A percentile compares a stretch with the other conserved stretches of the same genome.
Conservation (phyloP, 768 basidiomycete genomes). For the Pleurotus djamor region DNA sequence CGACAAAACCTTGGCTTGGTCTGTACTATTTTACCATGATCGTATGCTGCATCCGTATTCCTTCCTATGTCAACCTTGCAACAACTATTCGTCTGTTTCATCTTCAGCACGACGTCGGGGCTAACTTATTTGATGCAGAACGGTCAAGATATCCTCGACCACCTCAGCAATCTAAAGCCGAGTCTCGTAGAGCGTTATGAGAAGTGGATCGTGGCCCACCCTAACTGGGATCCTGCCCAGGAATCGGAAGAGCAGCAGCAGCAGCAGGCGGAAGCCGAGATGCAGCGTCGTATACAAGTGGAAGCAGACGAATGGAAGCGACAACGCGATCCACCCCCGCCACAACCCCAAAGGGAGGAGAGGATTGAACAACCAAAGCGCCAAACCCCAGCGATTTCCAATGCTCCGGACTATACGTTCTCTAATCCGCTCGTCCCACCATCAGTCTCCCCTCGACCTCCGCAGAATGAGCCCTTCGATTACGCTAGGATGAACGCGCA, state of each 20-base stretch:
- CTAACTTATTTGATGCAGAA: conserved; percentile 42
- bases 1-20: conserved; percentile 69
- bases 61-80: not conserved
- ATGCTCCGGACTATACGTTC: conserved; percentile 13
- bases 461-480: conserved; percentile 3
- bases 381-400: conserved; percentile 15
- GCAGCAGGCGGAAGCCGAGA: conserved; percentile 15
- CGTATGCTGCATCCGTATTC: conserved; percentile 1
- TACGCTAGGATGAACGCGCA: not conserved
- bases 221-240: conserved; percentile 19
- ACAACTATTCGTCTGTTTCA: not conserved
- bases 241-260: not conserved
- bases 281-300: conserved; percentile 14
- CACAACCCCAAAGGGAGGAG: conserved; percentile 30
- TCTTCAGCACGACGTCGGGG: conserved; percentile 6
- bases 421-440: conserved; percentile 3
- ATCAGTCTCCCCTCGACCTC: conserved; percentile 1
- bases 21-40: conserved; percentile 27
- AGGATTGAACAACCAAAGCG: conserved; percentile 9
- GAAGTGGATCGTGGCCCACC: conserved; percentile 48
- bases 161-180: conserved; percentile 64
- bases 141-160: conserved; percentile 71
- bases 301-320: conserved; percentile 18
- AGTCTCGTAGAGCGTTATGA: conserved; percentile 63
- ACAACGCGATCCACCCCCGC: conserved; percentile 25